These are phyloP conservation scores for Pleodorina starrii DNA, from an alignment of 139 green algal species.

Conservation along the genomic window DNA sequence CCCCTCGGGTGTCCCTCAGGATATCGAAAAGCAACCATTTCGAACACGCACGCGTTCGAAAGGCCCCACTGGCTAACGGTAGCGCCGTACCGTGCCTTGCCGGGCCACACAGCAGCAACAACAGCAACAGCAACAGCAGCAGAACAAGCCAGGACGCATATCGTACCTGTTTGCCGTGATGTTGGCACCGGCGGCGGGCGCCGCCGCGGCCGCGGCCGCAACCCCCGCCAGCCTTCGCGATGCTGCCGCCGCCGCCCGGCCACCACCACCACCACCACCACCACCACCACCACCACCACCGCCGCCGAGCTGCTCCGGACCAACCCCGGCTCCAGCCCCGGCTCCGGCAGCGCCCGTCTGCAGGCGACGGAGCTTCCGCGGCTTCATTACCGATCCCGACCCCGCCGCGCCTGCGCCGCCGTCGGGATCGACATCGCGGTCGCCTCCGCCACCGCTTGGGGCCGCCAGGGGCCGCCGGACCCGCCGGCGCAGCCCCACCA, in stretches of 20 bases:
- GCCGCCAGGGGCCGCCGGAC: neutral
- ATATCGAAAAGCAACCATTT: no score
- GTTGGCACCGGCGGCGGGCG: neutral
- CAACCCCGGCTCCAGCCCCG: no score
- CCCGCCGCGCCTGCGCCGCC: neutral
- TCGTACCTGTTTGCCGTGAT: constrained; percentile 5
- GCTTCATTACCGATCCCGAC: neutral
- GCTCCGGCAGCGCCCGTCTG: neutral
- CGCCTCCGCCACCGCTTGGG: neutral
- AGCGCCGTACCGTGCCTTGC: no score
- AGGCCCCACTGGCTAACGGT: no score
- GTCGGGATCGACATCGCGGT: neutral
- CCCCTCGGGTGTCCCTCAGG: no score
- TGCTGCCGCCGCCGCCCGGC: neutral
- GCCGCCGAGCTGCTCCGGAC: no score
- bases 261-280: neutral
- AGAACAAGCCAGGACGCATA: no score
- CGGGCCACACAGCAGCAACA: no score
- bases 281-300: neutral
- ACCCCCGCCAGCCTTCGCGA: neutral
- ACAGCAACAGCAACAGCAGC: no score
- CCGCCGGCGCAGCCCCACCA: neutral
- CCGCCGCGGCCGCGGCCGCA: neutral
- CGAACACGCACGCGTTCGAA: no score
- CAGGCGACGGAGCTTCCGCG: constrained; percentile 30